Base-by-base conservation (phyloP, 2,329 filamentous ascomycete species). In the Echinosphaeria canescens region DNA sequence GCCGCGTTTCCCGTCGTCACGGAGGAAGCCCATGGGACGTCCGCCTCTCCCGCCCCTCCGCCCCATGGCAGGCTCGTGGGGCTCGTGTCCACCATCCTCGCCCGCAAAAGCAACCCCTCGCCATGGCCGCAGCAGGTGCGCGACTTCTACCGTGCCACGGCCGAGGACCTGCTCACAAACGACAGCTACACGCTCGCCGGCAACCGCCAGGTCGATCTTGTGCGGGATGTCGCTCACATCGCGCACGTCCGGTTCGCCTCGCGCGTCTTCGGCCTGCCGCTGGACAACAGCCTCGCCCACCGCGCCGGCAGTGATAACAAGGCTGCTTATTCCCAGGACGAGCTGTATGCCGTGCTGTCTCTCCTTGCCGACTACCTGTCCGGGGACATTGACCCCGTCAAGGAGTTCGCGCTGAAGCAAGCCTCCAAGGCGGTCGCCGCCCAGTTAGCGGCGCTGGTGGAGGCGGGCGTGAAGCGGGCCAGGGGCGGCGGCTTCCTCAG, bases 161-260 rank as follows among this genome's bases (percentile, higher is more conserved):
- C 64, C 2, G 49, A 64, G 27, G 50, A 59, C 15, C 54, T 88
- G 3, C 53, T 90, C 13, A 43, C 50, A 1, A 56, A 68, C 15
- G 76, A 79, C 43, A 65, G 63, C 23, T 76, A 67, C 44, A 60
- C 56, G 30, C 56, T 84, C 15, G 49, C 44, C 1, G 60, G 60
- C 7, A 56, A 59, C 29, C 62, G 62, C 27, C 71, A 79, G 41
- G 61, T 81, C 22, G 79, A 88, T 36, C 56, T 84, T 4, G 52
- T 79, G 8, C 62, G 70, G 14, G 70, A 79, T 29, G 61, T 80
- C 1, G 71, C 65, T 15, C 80, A 80, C 39, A 47, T 76, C 15
- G 61, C 58, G 0, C 71, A 73, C 5, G 63, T 70, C 4, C 56
- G 66, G 36, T 78, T 76, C 22, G 66, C 62, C 1, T 53, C 72